A percentile compares a stretch with the other conserved stretches of the same genome.
phyloP scores from a whole-genome alignment of 768 basidiomycete genomes.

The Rhodotorula babjevae region DNA sequence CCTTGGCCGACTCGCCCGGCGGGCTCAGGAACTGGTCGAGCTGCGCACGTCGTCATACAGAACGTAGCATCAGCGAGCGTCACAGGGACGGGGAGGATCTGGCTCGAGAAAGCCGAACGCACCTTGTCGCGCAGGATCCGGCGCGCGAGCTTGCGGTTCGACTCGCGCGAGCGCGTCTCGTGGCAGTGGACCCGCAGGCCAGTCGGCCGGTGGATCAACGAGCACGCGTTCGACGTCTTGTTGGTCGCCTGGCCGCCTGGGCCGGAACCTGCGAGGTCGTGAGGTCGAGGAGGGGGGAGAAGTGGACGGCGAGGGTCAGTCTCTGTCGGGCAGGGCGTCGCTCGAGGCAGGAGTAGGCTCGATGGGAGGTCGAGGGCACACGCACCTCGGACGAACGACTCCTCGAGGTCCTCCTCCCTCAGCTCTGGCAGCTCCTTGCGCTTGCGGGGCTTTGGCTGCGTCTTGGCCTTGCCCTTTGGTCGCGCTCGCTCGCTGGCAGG shows the following conservation, averaged over 20 bases:
- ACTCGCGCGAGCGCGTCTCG: slow-evolving; percentile 25
- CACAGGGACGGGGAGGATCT: no score
- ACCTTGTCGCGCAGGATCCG: slow-evolving; percentile 20
- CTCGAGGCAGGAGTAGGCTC: rapidly evolving
- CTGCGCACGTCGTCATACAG: not conserved
- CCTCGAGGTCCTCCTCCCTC: slow-evolving; percentile 21
- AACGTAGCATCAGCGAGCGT: no score
- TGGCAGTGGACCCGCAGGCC: slow-evolving; percentile 25
- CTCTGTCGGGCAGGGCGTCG: not conserved
- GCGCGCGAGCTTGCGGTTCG: slow-evolving; percentile 21
- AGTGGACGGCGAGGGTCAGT: not conserved
- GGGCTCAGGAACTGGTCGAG: slow-evolving; percentile 13
- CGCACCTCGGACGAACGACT: slow-evolving; percentile 32
- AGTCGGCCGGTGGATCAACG: slow-evolving; percentile 23
- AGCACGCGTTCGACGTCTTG: slow-evolving; percentile 30
- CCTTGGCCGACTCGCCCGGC: slow-evolving; percentile 10
- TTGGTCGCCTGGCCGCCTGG: slow-evolving; percentile 34
- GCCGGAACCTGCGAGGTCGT: slow-evolving; percentile 11
- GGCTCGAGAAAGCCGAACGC: not conserved
- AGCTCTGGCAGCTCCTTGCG: slow-evolving; percentile 26
- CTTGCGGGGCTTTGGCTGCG: slow-evolving; percentile 12
- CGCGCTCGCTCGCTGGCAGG: not conserved
- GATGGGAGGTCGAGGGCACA: no score
- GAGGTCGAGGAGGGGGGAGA: not conserved
- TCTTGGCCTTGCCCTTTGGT: slow-evolving; percentile 15